Evolutionary conservation across 805 yeast species (phyloP).

Genomic region (Starmerella asiatica): DNA sequence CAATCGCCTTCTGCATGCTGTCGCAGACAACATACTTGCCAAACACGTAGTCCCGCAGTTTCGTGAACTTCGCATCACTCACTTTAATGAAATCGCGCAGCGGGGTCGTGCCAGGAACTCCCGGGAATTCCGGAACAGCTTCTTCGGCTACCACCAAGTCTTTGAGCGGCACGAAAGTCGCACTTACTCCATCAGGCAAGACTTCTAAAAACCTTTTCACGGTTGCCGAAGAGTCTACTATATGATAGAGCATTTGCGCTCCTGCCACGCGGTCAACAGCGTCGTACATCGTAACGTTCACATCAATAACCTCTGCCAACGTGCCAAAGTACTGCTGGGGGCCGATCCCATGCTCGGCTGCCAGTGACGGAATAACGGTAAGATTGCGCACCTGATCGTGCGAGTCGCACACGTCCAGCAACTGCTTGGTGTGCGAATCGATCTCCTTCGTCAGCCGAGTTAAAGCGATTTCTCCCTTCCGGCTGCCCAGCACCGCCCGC

Average conservation of each 20-base stretch:
- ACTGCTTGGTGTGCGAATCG: conserved; percentile 41
- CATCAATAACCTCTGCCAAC: conserved; percentile 67
- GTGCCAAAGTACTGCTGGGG: conserved; percentile 62
- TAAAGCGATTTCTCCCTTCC: conserved; percentile 43
- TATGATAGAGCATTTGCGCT: conserved; percentile 68
- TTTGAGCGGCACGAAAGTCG: conserved; percentile 82
- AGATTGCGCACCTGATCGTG: conserved; percentile 37
- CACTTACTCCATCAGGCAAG: conserved; percentile 39
- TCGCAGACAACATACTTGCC: conserved; percentile 68
- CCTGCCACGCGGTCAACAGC: conserved; percentile 91
- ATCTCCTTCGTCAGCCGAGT: conserved; percentile 46
- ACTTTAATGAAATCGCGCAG: conserved; percentile 25
- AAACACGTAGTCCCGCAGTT: conserved; percentile 67
- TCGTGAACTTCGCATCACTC: conserved; percentile 30
- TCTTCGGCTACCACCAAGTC: conserved; percentile 38
- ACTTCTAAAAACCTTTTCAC: conserved; percentile 59
- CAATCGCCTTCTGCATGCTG: conserved; percentile 35
- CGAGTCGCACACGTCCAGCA: conserved; percentile 32
- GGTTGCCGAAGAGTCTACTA: conserved; percentile 76
- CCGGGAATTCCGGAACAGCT: conserved; percentile 7
- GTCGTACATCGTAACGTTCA: conserved; percentile 65
- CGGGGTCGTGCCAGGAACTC: conserved; percentile 37
- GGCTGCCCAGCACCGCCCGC: conserved; percentile 25
- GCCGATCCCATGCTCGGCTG: conserved; percentile 41
- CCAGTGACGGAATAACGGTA: conserved; percentile 50